These are phyloP conservation scores for Ophiostoma piceae DNA, from an alignment of 2,329 filamentous ascomycete genomes.

Conservation along the genomic window DNA sequence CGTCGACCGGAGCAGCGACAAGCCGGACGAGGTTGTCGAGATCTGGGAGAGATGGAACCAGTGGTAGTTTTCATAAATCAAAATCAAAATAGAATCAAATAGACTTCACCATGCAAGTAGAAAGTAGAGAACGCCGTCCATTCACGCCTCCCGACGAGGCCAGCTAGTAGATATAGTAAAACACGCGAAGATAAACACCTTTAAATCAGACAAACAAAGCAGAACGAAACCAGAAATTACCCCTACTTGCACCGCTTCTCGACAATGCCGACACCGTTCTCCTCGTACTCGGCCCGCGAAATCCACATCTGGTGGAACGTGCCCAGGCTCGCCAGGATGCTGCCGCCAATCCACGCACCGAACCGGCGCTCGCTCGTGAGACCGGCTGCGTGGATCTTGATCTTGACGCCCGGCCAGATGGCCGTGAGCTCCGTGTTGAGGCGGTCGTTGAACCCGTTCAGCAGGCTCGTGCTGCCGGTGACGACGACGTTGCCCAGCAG, in stretches of 20 bases:
- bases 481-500: conserved; percentile 87
- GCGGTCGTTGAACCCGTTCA: conserved; percentile 88
- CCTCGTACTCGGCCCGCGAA: conserved; percentile 92
- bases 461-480: conserved; percentile 78
- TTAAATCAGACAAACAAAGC: neutral
- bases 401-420: conserved; percentile 78
- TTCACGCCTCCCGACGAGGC: conserved; percentile 1
- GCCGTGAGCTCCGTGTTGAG: conserved; percentile 76
- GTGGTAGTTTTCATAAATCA: conserved; percentile 48
- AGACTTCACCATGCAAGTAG: too few relatives aligned
- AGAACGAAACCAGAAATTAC: neutral
- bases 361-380: conserved; percentile 82
- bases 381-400: conserved; percentile 82
- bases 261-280: conserved; percentile 83
- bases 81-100: too few relatives aligned
- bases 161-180: neutral
- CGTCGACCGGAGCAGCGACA: conserved; percentile 56
- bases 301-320: conserved; percentile 99
- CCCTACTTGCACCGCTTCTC: conserved; percentile 89
- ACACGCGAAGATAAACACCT: neutral
- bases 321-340: conserved; percentile 88
- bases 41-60: conserved; percentile 68
- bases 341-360: conserved; percentile 92
- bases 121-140: neutral
- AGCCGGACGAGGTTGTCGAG: conserved; percentile 62